Evolutionary conservation across 177 flowering plant genomes (phyloP), one percentile per base, ranked within the genome.

Genomic region (Tripterygium wilfordii): DNA sequence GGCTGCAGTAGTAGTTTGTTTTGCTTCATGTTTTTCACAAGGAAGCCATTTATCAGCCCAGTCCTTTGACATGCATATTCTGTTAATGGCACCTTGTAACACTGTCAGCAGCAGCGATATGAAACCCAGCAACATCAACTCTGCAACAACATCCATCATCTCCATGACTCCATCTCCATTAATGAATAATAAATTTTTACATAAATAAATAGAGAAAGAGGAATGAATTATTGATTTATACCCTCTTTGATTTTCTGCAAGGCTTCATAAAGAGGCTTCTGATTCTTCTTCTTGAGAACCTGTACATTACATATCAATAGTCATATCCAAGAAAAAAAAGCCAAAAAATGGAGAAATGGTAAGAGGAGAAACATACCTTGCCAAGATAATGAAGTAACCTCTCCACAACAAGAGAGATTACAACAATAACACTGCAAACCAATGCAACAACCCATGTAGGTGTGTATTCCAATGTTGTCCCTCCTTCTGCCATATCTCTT

Each of bases 361-460:
- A 10, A 3, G 14, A 4, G 2, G 23, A 18, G 27, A 3, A 15
- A 24, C 36, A 35, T 38, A 67, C 96, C 76, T 83, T 77, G 36
- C 96, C 96, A 17, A 56, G 31, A 51, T 27, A 60, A 40, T 88
- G 96, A 30, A 88, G 69, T 8, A 51, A 0, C 8, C 96, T 69
- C 41, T 88, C 96, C 7, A 54, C 82, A 16, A 30, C 19, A 13
- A 88, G 71, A 44, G 96, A 88, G 27, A 85, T 67, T 60, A 64
- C 24, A 10, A 88, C 81, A 46, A 88, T 82, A 48, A 80, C 51
- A 7, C 62, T 57, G 67, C 88, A 80, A 20, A 88, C 83, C 0
- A 58, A 51, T 3, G 96, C 80, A 13, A 88, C 84, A 24, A 85
- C 64, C 94, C 92, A 88, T 20, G 90, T 88, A 0, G 96, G 90